These are phyloP conservation scores for Globisporangium rhizosaccharum DNA, from an alignment of 352 stramenopile species.

Conservation along the genomic window DNA sequence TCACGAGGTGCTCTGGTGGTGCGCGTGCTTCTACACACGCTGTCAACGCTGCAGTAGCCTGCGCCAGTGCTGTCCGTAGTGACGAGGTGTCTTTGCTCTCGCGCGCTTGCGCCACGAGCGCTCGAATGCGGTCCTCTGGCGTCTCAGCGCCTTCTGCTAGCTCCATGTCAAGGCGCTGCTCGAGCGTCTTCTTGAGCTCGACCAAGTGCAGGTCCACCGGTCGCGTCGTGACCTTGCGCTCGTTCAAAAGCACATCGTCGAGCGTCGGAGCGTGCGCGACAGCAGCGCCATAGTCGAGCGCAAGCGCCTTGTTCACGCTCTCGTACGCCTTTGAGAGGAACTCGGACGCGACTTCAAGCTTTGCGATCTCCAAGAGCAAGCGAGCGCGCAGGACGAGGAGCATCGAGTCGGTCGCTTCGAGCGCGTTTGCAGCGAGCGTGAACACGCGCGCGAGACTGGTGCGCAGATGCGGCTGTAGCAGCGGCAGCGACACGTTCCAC, in stretches of 20 bases:
- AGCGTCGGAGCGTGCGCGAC: slow-evolving; percentile 20
- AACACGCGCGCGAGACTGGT: slow-evolving; percentile 72
- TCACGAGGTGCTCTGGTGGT: slow-evolving; percentile 23
- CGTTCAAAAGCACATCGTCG: slow-evolving; percentile 23
- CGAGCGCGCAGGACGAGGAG: slow-evolving; percentile 71
- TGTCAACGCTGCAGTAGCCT: not conserved
- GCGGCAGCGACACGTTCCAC: slow-evolving; percentile 79
- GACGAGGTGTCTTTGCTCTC: slow-evolving; percentile 41
- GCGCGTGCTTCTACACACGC: not conserved
- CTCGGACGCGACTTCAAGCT: slow-evolving; percentile 80
- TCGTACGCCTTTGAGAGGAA: slow-evolving; percentile 79
- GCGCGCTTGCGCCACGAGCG: slow-evolving; percentile 69
- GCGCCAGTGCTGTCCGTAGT: not conserved
- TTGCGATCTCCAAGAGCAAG: slow-evolving; percentile 78
- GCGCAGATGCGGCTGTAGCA: slow-evolving; percentile 72
- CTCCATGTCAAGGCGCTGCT: slow-evolving; percentile 55
- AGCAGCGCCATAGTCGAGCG: slow-evolving; percentile 50
- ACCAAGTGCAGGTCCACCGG: slow-evolving; percentile 66
- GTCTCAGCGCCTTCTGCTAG: slow-evolving; percentile 8
- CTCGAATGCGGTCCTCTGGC: slow-evolving; percentile 36
- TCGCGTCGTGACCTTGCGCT: slow-evolving; percentile 28
- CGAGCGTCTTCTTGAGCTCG: slow-evolving; percentile 52
- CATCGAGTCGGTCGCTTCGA: slow-evolving; percentile 83
- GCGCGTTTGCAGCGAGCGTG: slow-evolving; percentile 35
- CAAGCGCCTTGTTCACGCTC: slow-evolving; percentile 54